Evolutionary conservation across 345 rosid genomes (phyloP).

Genomic region (Citrus sp.): DNA sequence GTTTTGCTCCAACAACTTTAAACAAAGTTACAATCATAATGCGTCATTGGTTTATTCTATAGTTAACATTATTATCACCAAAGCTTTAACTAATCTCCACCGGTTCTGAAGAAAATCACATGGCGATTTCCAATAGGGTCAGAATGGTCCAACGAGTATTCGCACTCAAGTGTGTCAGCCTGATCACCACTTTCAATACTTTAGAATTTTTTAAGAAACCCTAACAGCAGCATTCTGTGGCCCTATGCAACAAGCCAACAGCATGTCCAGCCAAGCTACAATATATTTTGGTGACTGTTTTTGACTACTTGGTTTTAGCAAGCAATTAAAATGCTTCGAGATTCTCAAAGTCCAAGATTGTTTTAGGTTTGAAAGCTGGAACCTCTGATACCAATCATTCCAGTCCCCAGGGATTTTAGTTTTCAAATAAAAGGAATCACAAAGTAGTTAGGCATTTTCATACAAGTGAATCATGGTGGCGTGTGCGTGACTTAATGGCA

Average conservation of each 20-base stretch:
- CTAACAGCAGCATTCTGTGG: neutral
- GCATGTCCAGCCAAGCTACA: neutral
- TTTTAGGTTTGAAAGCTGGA: neutral
- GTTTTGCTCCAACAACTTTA: neutral
- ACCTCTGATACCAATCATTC: neutral
- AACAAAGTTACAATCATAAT: neutral
- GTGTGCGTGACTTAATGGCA: neutral
- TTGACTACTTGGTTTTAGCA: neutral
- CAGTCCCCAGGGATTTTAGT: neutral
- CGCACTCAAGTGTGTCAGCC: neutral
- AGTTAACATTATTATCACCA: neutral
- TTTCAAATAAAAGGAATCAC: neutral
- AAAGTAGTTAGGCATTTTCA: neutral
- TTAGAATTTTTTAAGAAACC: neutral
- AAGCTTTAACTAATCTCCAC: neutral
- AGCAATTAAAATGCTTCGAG: neutral
- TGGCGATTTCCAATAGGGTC: neutral
- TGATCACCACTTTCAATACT: neutral
- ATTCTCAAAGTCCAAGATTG: neutral
- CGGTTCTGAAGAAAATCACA: neutral
- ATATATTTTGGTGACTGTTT: neutral
- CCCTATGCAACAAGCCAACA: neutral
- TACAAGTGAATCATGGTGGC: neutral
- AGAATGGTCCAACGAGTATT: constrained; percentile 3
- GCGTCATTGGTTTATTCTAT: neutral